A percentile compares a stretch with the other conserved stretches of the same genome.
Evolutionary conservation across 257 asterid genomes (phyloP).

Genomic region (Prunella vulgaris): DNA sequence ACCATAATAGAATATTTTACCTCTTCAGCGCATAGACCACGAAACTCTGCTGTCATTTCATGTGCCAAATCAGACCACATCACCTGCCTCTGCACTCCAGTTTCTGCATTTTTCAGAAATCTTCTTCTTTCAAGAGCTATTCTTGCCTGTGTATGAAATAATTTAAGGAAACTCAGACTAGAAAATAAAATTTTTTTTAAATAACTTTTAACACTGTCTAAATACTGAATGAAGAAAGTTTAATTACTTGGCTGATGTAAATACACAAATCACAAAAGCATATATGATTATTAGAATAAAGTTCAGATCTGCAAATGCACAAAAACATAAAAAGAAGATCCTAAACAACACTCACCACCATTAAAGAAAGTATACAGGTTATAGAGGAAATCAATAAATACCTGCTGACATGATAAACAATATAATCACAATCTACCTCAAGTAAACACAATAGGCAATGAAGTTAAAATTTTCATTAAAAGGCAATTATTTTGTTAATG

Average conservation of each 20-base stretch:
- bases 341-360: not conserved
- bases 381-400: not conserved
- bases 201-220: not conserved
- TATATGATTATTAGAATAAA: not conserved
- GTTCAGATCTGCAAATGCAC: not conserved
- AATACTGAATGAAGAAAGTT: not conserved
- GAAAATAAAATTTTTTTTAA: not conserved
- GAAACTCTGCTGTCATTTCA: constrained; percentile 98
- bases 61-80: constrained; percentile 98
- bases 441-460: not conserved
- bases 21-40: constrained; percentile 99
- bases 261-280: constrained; percentile 3
- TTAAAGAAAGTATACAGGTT: constrained; percentile 10
- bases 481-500: constrained; percentile 4
- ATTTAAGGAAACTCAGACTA: constrained; percentile 8
- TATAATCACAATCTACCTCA: constrained; percentile 6
- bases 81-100: constrained; percentile 92
- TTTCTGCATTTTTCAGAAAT: constrained; percentile 90
- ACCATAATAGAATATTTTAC: constrained; percentile 30
- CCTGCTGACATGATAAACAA: not conserved
- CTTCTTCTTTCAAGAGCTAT: constrained; percentile 96
- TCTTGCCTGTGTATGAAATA: constrained; percentile 64
- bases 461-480: not conserved
- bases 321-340: not conserved
- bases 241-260: not conserved